A percentile compares a stretch with the other conserved stretches of the same genome.
phyloP scores from a whole-genome alignment of 768 basidiomycete species.

The Boletus subcaerulescens region DNA sequence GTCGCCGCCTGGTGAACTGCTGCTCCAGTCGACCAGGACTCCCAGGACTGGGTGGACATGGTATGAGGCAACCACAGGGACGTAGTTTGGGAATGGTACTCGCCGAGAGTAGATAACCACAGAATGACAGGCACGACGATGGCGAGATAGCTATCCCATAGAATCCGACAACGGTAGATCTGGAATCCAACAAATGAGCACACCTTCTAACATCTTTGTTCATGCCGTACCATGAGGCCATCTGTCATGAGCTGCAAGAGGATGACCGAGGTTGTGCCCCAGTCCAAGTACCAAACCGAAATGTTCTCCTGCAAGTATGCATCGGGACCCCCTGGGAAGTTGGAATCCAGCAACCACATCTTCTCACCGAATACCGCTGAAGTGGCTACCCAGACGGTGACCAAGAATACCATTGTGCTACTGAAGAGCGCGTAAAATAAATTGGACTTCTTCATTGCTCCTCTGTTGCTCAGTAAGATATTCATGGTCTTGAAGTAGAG shows the following conservation, averaged over 20 bases:
- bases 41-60: slow-evolving; percentile 15
- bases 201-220: neutral
- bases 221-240: slow-evolving; percentile 24
- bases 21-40: slow-evolving; percentile 4
- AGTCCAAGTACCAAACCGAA: slow-evolving; percentile 27
- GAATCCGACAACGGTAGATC: slow-evolving; percentile 39
- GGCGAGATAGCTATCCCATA: slow-evolving; percentile 27
- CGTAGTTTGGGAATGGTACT: neutral
- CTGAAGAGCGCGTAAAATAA: slow-evolving; percentile 26
- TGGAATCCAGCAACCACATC: slow-evolving; percentile 35
- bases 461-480: slow-evolving; percentile 1
- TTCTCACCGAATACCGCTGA: slow-evolving; percentile 25
- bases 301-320: slow-evolving; percentile 29
- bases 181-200: slow-evolving; percentile 21
- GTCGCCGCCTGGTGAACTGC: slow-evolving; percentile 16
- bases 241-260: slow-evolving; percentile 36
- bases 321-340: slow-evolving; percentile 35
- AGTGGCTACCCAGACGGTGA: slow-evolving; percentile 29
- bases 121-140: slow-evolving; percentile 17
- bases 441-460: slow-evolving; percentile 6
- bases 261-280: slow-evolving; percentile 25
- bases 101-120: slow-evolving; percentile 24
- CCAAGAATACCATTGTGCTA: slow-evolving; percentile 23
- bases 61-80: neutral
- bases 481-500: slow-evolving; percentile 25